Base-by-base conservation (phyloP, 2,329 filamentous ascomycete species). In the Venturia nashicola region DNA sequence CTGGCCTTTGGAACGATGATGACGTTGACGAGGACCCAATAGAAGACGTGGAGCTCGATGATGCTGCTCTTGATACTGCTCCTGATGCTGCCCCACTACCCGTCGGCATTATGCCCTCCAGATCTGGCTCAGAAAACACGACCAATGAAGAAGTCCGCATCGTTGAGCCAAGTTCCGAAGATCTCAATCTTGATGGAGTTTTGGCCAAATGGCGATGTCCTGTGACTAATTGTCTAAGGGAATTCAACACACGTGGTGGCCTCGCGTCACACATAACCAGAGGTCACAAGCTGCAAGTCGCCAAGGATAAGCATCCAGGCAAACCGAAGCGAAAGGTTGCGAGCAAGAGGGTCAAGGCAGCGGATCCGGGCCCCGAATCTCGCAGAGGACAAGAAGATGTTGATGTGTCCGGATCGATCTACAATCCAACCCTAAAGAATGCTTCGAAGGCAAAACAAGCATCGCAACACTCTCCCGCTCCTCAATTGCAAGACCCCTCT, bases 281-380 rank as follows among this genome's bases (percentile, higher is more conserved):
- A 36, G 51, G 51, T n/a, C 51, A 57, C 51, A 57, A 57, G 51
- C 32, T 57, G 51, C 27, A 57, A 57, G 51, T 57, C 7, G 51
- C 32, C 27, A 57, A 57, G 27, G 51, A 57, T 36, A 36, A 57
- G 23, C 8, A 23, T 16, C 6, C 27, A 55, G 48, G 48, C 11
- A 55, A 55, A 8, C 12, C 48, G 34, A 55, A 55, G 48, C 51
- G 14, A 18, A 34, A 36, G n/a, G 51, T 4, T 12, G 16, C 27
- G 32, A 36, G 51, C 51, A 57, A 57, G 16, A 11, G 27, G 1
- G 32, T 36, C 8, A 57, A 57, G 4, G 1, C 51, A 36, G 32
- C 27, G n/a, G 32, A 16, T 57, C 51, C 27, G 18, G 51, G 9
- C 32, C 32, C 27, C 23, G 39, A 36, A 20, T 32, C 32, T 27